Evolutionary conservation across 2,329 filamentous ascomycete species (phyloP), one percentile per base, ranked within the genome.

Genomic region (Lizonia empirigonia): DNA sequence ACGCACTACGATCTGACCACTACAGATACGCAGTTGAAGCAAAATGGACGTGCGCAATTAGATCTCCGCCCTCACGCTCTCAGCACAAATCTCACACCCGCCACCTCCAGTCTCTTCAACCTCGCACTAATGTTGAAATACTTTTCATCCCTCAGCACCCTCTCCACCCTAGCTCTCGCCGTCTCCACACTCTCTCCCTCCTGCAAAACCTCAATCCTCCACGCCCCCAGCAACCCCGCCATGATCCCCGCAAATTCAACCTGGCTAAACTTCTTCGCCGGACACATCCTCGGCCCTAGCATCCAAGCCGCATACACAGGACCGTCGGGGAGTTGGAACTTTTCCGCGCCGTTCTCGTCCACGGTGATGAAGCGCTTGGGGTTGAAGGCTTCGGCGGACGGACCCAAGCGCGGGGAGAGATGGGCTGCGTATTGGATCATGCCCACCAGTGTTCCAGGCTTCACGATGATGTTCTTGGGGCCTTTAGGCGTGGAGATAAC

Each of bases 291-390:
- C 15, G 54, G 49, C 5, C 62, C 60, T 7, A 45, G 65, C 70
- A 74, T 4, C 70, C 62, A 29, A 63, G 39, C 47, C 58, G 72
- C 5, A 45, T 26, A 34, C 20, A 35, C 7, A 18, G 34, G 32
- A 49, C 54, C 50, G 12, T 60, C 44, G 2, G 58, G 62, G 5
- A 59, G 32, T 1, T 27, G 18, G 3, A 62, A 26, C 7, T 20
- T 45, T 24, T 63, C 59, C 33, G 49, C 27, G 7, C 39, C 46
- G 0, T 29, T 24, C 18, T 15, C 8, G 13, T 35, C 4, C 41
- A 27, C 1, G 16, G 23, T 7, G 35, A 74, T 61, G 63, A 71
- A 74, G 19, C 72, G 67, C 41, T 53, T 56, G 0, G 71, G 71
- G 10, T 64, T 58, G 64, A 72, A 74, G 7, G 45, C 42, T 0